Conservation (phyloP, 345 rosid species). For the Ricinus communis region DNA sequence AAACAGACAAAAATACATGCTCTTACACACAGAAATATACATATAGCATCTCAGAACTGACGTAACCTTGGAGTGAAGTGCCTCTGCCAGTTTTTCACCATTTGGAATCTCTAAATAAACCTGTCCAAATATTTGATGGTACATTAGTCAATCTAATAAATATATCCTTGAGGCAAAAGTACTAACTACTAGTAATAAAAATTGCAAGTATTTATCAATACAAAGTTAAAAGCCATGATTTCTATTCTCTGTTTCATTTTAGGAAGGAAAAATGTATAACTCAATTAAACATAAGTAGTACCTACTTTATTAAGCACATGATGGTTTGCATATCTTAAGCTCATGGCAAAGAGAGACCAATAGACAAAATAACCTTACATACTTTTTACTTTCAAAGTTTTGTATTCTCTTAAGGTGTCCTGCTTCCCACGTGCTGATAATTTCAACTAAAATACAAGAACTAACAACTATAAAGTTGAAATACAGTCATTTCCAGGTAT, state of each 20-base stretch:
- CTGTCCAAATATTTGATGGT: constrained; percentile 32
- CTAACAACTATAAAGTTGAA: not conserved
- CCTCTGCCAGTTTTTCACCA: constrained; percentile 80
- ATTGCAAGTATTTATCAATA: not conserved
- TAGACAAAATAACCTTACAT: not conserved
- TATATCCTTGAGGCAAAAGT: not conserved
- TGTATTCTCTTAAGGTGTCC: not conserved
- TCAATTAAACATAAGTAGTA: not conserved
- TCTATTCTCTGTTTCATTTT: not conserved
- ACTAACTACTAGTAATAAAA: not conserved
- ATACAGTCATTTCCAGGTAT: not conserved
- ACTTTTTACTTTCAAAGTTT: not conserved
- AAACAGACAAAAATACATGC: not conserved
- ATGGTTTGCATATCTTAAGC: too few relatives aligned
- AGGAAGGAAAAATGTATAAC: not conserved
- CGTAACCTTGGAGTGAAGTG: constrained; percentile 79
- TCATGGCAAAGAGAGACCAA: not conserved
- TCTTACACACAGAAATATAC: not conserved
- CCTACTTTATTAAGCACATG: not conserved
- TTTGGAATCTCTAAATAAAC: constrained; percentile 82
- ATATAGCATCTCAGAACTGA: not conserved
- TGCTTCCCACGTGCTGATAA: too few relatives aligned
- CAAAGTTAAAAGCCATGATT: not conserved
- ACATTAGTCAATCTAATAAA: not conserved
- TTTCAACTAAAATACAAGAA: not conserved